Base-by-base conservation (phyloP, 2,329 filamentous ascomycete genomes). In the Hypoxylon sp. region DNA sequence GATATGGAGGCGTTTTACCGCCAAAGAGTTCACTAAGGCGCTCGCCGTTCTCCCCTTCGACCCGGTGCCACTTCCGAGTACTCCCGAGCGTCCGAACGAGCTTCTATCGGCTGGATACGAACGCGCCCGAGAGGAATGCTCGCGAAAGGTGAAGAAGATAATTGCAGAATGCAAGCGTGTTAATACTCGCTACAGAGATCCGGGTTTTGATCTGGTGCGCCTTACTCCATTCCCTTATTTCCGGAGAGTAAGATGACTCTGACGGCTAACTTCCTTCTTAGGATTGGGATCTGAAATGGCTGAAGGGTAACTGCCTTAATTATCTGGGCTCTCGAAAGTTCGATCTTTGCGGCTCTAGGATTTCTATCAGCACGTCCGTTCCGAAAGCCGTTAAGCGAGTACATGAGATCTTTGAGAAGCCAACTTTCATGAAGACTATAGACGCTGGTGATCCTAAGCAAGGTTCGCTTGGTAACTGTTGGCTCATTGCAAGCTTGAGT, bases 161-260 rank as follows among this genome's bases (percentile, higher is more conserved):
- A 87, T 88, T 52, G 81, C 86, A 68, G 87, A 89, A 73, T 96
- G 93, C 80, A 84, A 86, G 70, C 85, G 92, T 22, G 85, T 94
- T 39, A 97, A 97, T 74, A 91, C 91, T 77, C 91, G 93, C 74
- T 97, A 96, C 77, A 86, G 92, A 24, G 91, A 92, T 71, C 87
- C 88, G 0, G 86, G 84, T 1, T 89, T 84, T 78, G 86, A 88
- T 71, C 74, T 89, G 76, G 86, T 88, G 76, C 77, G 85, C 84
- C 69, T 77, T 42, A 37, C 33, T 13, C 3, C 11, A 81, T 74
- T 72, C 82, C 26, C 24, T 37, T 22, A 31, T 22, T 64, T 81
- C 84, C 62, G 82, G 81, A 2, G 80, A 9, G 14, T 14, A 44
- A 19, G 14, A 35, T 1, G 39, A 63, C 81, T 77, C 78, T 85